Evolutionary conservation across 2,329 filamentous ascomycete species (phyloP).

Genomic region (Polychaeton citri): DNA sequence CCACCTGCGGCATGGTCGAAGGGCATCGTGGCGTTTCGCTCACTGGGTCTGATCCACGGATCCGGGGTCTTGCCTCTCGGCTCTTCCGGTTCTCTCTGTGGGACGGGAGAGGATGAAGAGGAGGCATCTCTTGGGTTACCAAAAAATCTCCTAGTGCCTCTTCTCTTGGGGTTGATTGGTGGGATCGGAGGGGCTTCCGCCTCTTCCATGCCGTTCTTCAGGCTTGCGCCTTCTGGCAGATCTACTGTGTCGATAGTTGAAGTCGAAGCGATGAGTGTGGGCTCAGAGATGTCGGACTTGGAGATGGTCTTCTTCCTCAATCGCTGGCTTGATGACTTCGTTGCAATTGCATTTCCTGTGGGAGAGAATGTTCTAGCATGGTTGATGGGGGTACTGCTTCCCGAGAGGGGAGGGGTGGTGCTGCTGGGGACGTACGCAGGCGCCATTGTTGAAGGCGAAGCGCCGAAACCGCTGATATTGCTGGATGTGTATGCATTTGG

Average conservation of each 20-base stretch:
- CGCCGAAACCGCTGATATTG: neutral
- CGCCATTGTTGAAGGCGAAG: neutral
- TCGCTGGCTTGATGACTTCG: slow-evolving; percentile 29
- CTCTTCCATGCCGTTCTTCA: slow-evolving; percentile 37
- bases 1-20: neutral
- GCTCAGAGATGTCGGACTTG: slow-evolving; percentile 51
- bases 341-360: slow-evolving; percentile 13
- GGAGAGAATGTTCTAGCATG: slow-evolving; percentile 8
- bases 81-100: neutral
- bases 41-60: neutral
- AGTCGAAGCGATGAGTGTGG: slow-evolving; percentile 40
- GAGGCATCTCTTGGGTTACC: slow-evolving; percentile 4
- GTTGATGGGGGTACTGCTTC: slow-evolving; percentile 29
- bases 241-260: slow-evolving; percentile 46
- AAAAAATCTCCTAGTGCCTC: slow-evolving; percentile 27
- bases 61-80: neutral
- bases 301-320: slow-evolving; percentile 45
- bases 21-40: neutral
- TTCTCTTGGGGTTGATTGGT: slow-evolving; percentile 46
- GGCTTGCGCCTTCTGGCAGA: slow-evolving; percentile 41
- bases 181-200: slow-evolving; percentile 36
- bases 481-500: neutral
- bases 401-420: slow-evolving; percentile 40
- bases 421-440: slow-evolving; percentile 13
- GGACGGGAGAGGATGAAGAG: no score